A percentile compares a stretch with the other conserved stretches of the same genome.
Evolutionary conservation across 495 filamentous ascomycete species (phyloP).

Genomic region (Pseudomonodictys pantanalensis): DNA sequence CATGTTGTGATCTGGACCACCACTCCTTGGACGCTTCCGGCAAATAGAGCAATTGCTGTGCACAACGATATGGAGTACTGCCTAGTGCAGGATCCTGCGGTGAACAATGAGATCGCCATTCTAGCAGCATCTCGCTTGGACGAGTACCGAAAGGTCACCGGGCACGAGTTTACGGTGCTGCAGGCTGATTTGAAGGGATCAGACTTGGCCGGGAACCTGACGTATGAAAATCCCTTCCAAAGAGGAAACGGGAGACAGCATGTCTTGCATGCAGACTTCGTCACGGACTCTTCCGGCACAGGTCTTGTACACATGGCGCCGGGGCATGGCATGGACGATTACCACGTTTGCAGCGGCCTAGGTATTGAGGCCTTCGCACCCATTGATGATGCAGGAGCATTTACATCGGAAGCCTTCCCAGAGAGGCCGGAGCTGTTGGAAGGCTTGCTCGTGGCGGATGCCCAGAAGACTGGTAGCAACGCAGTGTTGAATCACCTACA

Average conservation of each 20-base stretch:
- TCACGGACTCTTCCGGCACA: slow-evolving; percentile 80
- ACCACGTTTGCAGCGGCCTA: slow-evolving; percentile 67
- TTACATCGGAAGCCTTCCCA: slow-evolving; percentile 73
- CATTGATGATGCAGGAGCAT: slow-evolving; percentile 74
- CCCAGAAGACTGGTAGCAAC: slow-evolving; percentile 54
- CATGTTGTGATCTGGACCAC: slow-evolving; percentile 93
- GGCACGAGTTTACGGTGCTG: slow-evolving; percentile 44
- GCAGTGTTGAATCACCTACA: slow-evolving; percentile 66
- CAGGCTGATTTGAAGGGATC: slow-evolving; percentile 60
- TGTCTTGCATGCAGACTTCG: slow-evolving; percentile 79
- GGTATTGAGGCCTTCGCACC: slow-evolving; percentile 73
- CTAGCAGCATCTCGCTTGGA: slow-evolving; percentile 24
- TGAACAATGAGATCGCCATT: slow-evolving; percentile 5
- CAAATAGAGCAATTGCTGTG: slow-evolving; percentile 85
- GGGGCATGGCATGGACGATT: slow-evolving; percentile 96
- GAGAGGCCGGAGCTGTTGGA: slow-evolving; percentile 56
- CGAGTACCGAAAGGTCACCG: slow-evolving; percentile 14
- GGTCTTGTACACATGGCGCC: slow-evolving; percentile 92
- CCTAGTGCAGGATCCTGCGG: slow-evolving; percentile 56
- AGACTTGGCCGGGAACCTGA: slow-evolving; percentile 57
- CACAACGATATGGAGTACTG: slow-evolving; percentile 68
- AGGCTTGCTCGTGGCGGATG: slow-evolving; percentile 58
- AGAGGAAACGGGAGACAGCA: slow-evolving; percentile 55
- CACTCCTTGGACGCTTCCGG: slow-evolving; percentile 94
- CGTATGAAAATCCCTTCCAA: slow-evolving; percentile 66